Base-by-base conservation (phyloP, 306 rosid genomes). In the Medicago lupulina region DNA sequence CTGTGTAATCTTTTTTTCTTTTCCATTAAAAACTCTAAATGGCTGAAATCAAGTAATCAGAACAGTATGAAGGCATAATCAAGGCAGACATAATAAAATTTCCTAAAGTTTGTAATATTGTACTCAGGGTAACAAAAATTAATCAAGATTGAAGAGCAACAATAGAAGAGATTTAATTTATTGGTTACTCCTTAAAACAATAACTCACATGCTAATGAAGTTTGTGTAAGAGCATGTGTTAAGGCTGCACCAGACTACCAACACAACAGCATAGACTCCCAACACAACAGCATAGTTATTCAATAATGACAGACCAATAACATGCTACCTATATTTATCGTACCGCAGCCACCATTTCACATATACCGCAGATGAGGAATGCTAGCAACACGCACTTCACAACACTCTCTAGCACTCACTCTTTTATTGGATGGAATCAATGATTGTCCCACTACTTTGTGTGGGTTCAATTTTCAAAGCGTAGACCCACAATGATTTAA, bases 181-280 rank as follows among this genome's bases (percentile, higher is more conserved):
- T 44, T 63, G 50, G 19, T 58, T 47, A 72, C 53, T 66, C 63
- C 58, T 23, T 17, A 60, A 17, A 31, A 8, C 59, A 63, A 40
- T 54, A 76, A 65, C n/a, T 46, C 54, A 34, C 39, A 38, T 41
- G 71, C 58, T 65, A 21, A 64, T 62, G 39, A 75, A 75, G 23
- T 47, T 50, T 76, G n/a, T n/a, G 34, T 39, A 75, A 62, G 51
- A 63, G 18, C 50, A 49, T 59, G 39, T 47, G 71, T 10, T 46
- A 43, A 67, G 74, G 49, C 10, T 54, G 11, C 9, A 28, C 61
- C 15, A 43, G 18, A 67, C 38, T 57, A 50, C 60, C 15, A 47
- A 17, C 75, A 23, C 21, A 46, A 8, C 11, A 67, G 17, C 19
- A 76, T 67, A 43, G 57, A 67, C 38, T 57, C 61, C 60, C 15